Conservation (phyloP, 768 basidiomycete species). For the Termitomyces sp. region DNA sequence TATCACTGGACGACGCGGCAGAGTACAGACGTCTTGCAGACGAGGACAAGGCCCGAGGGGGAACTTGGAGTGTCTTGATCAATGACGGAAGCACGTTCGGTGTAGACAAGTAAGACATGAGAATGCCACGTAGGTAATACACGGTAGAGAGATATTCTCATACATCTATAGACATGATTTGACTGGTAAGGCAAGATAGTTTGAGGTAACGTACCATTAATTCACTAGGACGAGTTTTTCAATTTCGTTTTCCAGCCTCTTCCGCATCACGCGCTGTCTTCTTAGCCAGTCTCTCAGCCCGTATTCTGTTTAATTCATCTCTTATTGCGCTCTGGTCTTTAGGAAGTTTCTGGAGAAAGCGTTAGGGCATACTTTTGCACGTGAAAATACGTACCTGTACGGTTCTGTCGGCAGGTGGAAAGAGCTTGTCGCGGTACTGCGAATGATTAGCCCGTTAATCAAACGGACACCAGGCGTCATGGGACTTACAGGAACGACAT, state of each 20-base stretch:
- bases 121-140: not conserved
- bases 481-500: constrained; percentile 67
- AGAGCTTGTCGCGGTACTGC: constrained; percentile 72
- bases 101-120: constrained; percentile 22
- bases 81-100: constrained; percentile 36
- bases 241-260: not conserved
- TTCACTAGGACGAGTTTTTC: not conserved
- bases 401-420: constrained; percentile 59
- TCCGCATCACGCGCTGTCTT: constrained; percentile 37
- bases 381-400: constrained; percentile 36
- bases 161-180: not conserved
- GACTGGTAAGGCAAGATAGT: not conserved
- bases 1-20: constrained; percentile 49
- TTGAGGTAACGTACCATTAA: not conserved
- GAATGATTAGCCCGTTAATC: not conserved
- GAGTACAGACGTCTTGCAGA: constrained; percentile 44
- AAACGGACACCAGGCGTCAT: not conserved
- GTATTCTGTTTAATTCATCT: constrained; percentile 71
- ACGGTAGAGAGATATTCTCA: not conserved
- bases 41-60: constrained; percentile 26
- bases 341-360: constrained; percentile 48
- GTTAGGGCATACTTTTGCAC: not conserved
- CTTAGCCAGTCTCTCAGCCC: constrained; percentile 51
- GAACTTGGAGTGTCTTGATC: constrained; percentile 34
- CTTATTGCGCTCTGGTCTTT: constrained; percentile 63